phyloP scores from a whole-genome alignment of 495 filamentous ascomycete genomes.

The Penicillium chermesinum region DNA sequence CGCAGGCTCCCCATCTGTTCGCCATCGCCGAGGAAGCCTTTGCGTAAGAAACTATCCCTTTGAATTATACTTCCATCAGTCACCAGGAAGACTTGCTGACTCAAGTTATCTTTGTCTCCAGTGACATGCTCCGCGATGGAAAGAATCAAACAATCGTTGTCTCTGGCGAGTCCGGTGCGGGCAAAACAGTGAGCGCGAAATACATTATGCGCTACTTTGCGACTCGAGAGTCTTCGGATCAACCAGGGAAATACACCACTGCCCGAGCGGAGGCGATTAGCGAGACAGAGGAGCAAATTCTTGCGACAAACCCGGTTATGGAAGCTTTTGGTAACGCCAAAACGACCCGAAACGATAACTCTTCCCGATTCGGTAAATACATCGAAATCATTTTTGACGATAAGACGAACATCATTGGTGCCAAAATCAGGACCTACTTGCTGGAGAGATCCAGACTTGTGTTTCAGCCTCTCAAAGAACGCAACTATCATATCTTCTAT shows the following conservation, averaged over 20 bases:
- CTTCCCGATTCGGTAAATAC: conserved; percentile 97
- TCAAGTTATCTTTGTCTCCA: conserved; percentile 26
- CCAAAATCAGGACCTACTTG: conserved; percentile 93
- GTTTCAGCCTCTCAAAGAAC: conserved; percentile 96
- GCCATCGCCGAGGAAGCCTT: conserved; percentile 99
- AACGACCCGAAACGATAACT: conserved; percentile 98
- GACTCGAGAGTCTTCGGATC: conserved; percentile 89
- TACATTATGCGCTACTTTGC: conserved; percentile 99
- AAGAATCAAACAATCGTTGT: conserved; percentile 99
- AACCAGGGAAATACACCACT: conserved; percentile 71
- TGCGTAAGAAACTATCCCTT: conserved; percentile 56
- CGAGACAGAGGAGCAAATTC: conserved; percentile 95
- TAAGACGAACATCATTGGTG: conserved; percentile 92
- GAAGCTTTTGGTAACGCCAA: conserved; percentile 99
- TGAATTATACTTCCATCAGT: neutral
- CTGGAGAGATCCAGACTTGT: conserved; percentile 93
- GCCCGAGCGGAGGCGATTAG: conserved; percentile 85
- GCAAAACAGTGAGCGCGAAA: conserved; percentile 98
- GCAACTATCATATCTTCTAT: conserved; percentile 99
- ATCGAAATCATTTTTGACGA: conserved; percentile 99
- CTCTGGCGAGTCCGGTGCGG: conserved; percentile 95
- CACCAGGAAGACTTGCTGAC: neutral
- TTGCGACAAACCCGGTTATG: conserved; percentile 99
- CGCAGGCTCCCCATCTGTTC: conserved; percentile 96
- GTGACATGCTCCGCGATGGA: conserved; percentile 93